These are phyloP conservation scores for Penicillium cosmopolitanum DNA, from an alignment of 495 filamentous ascomycete genomes.

Conservation along the genomic window DNA sequence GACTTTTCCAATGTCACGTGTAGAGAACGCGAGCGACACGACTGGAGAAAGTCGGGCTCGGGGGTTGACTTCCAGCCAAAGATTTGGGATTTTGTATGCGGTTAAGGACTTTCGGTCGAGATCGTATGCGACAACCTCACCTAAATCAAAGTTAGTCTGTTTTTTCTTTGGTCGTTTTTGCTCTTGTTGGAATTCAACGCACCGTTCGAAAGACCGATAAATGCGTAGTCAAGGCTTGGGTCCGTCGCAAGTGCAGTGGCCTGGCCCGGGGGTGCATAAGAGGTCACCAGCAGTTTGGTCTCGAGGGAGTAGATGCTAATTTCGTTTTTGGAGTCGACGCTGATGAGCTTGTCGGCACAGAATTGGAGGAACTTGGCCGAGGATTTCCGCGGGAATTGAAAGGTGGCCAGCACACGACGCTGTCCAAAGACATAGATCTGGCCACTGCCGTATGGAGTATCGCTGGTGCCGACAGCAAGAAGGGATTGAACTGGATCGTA, in stretches of 20 bases:
- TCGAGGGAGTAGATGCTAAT: constrained; percentile 77
- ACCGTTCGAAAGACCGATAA: constrained; percentile 77
- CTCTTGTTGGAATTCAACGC: constrained; percentile 11
- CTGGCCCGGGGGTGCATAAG: constrained; percentile 72
- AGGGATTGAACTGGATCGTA: constrained; percentile 95
- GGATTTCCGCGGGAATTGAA: constrained; percentile 65
- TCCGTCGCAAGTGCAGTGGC: constrained; percentile 76
- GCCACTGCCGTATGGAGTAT: constrained; percentile 74
- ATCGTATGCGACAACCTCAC: constrained; percentile 87
- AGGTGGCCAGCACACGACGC: constrained; percentile 71
- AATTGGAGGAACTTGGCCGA: constrained; percentile 75
- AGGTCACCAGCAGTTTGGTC: constrained; percentile 57
- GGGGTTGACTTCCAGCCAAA: constrained; percentile 72
- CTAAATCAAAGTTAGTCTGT: constrained; percentile 32
- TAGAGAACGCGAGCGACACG: constrained; percentile 81
- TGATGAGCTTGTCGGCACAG: constrained; percentile 76
- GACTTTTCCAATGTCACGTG: constrained; percentile 89
- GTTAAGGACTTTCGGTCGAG: constrained; percentile 78
- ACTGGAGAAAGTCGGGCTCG: constrained; percentile 60
- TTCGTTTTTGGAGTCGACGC: constrained; percentile 83
- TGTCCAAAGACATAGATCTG: constrained; percentile 93
- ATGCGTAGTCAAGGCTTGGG: constrained; percentile 86
- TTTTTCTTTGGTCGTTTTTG: background rate
- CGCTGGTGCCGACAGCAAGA: constrained; percentile 87
- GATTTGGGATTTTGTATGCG: constrained; percentile 77